Percentiles rank a stretch among this genome's conserved stretches.
Conservation (phyloP, 192 early-diverging fungal species). For the Coemansia sp. region DNA sequence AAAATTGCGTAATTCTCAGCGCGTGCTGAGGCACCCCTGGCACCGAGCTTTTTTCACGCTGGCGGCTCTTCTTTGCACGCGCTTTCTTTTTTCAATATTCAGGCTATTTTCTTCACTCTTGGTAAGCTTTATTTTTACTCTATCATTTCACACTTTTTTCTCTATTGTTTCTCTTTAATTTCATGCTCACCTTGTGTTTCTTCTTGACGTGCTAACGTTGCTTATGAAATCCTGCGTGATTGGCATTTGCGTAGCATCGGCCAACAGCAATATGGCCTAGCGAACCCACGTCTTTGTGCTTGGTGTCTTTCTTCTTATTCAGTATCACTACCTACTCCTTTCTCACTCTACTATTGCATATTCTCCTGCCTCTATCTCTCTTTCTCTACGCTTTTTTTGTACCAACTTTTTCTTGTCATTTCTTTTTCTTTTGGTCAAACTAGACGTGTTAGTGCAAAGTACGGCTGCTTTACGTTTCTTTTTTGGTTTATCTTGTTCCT, state of each 20-base stretch:
- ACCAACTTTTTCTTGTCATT: conserved; percentile 3
- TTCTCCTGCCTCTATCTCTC: background rate
- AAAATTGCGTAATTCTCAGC: background rate
- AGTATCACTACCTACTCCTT: background rate
- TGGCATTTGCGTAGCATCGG: conserved; percentile 4
- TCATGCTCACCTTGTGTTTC: conserved; percentile 5
- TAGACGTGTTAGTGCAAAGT: conserved; percentile 10
- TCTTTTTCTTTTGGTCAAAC: background rate
- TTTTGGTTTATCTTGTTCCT: background rate
- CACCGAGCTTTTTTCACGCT: conserved; percentile 9
- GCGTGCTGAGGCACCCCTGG: background rate
- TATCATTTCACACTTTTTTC: conserved; percentile 4
- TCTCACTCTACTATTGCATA: background rate
- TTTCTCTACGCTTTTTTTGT: background rate
- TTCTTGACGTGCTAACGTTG: background rate
- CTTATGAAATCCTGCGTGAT: background rate
- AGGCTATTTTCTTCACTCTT: conserved; percentile 22
- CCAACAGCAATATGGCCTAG: conserved; percentile 3
- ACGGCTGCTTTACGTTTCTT: background rate
- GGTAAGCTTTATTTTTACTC: conserved; percentile 27
- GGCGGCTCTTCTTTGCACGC: background rate
- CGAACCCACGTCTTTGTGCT: background rate
- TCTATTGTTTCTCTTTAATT: background rate
- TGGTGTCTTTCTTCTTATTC: conserved; percentile 6
- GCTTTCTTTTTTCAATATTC: conserved; percentile 12